Evolutionary conservation across 345 rosid genomes (phyloP).

Genomic region (Geranium brycei): DNA sequence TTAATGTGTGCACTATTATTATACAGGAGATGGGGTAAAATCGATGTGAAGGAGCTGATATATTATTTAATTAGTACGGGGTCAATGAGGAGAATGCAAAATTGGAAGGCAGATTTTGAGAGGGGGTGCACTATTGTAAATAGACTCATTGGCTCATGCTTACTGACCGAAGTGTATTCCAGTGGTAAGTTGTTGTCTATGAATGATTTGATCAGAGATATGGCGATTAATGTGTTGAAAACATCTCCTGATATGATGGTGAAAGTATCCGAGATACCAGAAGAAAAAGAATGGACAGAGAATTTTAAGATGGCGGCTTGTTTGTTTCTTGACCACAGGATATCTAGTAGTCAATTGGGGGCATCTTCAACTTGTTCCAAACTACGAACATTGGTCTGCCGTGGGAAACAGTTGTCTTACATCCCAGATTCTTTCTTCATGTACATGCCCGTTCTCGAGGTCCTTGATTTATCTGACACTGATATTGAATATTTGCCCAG

Average conservation of each 20-base stretch:
- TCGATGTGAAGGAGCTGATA: too few species aligned
- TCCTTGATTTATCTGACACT: neutral
- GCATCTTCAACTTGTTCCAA: slow-evolving; percentile 7
- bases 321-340: neutral
- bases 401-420: neutral
- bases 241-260: slow-evolving; percentile 5
- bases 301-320: slow-evolving; percentile 10
- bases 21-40: too few species aligned
- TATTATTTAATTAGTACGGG: too few species aligned
- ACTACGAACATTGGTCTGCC: neutral
- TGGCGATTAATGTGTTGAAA: too few species aligned
- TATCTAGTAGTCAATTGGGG: accelerated
- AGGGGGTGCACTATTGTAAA: too few species aligned
- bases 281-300: slow-evolving; percentile 11
- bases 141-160: too few species aligned
- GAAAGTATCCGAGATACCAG: slow-evolving; percentile 12
- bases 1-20: too few species aligned
- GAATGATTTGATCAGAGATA: too few species aligned
- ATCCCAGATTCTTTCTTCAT: neutral
- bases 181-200: too few species aligned
- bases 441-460: neutral
- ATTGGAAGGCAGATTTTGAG: too few species aligned
- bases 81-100: too few species aligned
- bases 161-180: too few species aligned
- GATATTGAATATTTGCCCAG: slow-evolving; percentile 6